Conservation (phyloP, 495 filamentous ascomycete genomes). For the Penicillium goetzii region DNA sequence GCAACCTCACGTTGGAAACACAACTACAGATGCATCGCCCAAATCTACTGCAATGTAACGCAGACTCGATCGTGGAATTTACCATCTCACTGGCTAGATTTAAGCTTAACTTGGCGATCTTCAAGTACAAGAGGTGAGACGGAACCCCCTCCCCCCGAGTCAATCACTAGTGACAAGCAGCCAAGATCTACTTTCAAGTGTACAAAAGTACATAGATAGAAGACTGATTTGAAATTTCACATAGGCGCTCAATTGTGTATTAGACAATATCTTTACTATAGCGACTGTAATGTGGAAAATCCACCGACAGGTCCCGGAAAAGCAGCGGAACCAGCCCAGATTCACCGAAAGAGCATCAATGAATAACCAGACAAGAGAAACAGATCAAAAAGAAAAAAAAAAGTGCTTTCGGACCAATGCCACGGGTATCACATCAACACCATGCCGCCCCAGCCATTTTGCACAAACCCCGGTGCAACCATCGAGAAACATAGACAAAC, state of each 20-base stretch:
- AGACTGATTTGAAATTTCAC: not conserved
- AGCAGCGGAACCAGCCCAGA: constrained; percentile 9
- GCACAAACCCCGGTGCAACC: constrained; percentile 17
- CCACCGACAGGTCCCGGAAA: constrained; percentile 9
- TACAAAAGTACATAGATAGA: not conserved
- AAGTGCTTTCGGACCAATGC: constrained; percentile 29
- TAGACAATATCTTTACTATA: constrained; percentile 34
- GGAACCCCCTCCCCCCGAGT: too few relatives aligned
- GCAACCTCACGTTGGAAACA: constrained; percentile 3
- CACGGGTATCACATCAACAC: constrained; percentile 36
- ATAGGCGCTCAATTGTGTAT: constrained; percentile 24
- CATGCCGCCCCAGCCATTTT: constrained; percentile 24
- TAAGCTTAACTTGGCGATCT: constrained; percentile 2
- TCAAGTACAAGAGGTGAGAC: not conserved
- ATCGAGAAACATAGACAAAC: constrained; percentile 22
- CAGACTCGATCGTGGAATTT: not conserved
- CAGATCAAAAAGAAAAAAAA: not conserved
- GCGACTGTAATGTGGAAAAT: constrained; percentile 26
- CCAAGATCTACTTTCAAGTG: not conserved
- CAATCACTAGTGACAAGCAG: not conserved
- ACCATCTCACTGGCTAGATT: not conserved
- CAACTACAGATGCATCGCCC: not conserved
- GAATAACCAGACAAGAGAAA: not conserved
- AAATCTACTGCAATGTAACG: not conserved
- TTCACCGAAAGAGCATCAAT: constrained; percentile 8